Conservation (phyloP, 2,329 filamentous ascomycete genomes). For the Colletotrichum somersetense region DNA sequence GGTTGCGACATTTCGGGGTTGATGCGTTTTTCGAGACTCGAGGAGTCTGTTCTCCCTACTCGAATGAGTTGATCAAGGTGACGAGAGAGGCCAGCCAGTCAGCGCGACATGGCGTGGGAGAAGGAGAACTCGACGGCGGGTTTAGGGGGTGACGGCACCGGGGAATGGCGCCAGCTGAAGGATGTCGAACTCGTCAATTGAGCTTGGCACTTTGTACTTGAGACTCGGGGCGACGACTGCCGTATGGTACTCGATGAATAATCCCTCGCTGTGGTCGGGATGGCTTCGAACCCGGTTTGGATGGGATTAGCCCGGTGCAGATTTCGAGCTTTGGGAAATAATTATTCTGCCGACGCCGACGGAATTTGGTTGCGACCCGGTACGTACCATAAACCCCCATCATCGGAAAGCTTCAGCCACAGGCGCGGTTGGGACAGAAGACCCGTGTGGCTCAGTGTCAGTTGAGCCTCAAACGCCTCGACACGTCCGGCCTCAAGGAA, state of each 20-base stretch:
- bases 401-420: conserved; percentile 22
- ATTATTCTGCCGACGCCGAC: conserved; percentile 36
- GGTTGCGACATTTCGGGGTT: conserved; percentile 8
- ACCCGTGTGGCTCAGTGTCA: background rate
- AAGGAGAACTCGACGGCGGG: background rate
- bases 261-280: conserved; percentile 9
- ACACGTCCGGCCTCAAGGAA: conserved; percentile 17
- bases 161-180: background rate
- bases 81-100: conserved; percentile 26
- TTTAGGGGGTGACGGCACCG: background rate
- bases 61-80: conserved; percentile 10
- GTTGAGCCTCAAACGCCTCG: conserved; percentile 23
- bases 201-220: background rate
- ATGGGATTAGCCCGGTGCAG: conserved; percentile 23
- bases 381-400: conserved; percentile 6
- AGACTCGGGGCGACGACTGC: background rate
- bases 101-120: conserved; percentile 33
- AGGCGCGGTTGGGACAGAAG: background rate
- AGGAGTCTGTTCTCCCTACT: conserved; percentile 3
- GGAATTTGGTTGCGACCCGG: background rate
- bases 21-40: background rate
- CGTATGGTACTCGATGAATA: background rate
- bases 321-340: conserved; percentile 39
- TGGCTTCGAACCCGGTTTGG: conserved; percentile 13
- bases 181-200: background rate